Base-by-base conservation (phyloP, 2,329 filamentous ascomycete species). In the Peltaster fructicola region DNA sequence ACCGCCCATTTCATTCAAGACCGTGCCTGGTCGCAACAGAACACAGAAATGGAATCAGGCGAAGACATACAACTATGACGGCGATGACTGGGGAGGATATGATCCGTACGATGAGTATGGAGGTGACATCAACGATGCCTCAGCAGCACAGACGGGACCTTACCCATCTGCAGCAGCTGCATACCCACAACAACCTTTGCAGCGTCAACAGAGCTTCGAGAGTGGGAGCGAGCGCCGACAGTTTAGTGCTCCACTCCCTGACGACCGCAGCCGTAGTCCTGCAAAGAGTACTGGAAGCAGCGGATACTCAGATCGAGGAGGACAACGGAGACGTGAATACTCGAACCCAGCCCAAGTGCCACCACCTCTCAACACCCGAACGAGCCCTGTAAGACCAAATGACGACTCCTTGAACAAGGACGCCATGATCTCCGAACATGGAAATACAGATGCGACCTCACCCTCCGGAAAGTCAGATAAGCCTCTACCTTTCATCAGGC, bases 31-130 rank as follows among this genome's bases (percentile, higher is more conserved):
- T 53, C 73, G 85, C 33, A 67, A 72, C 28, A 91, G 91, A 56
- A 93, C 84, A 27, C 78, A 74, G 53, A 91, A 91, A 65, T 95
- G 85, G 85, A 75, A 85, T 17, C 76, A 91, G 43, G 85, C 85
- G 17, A 85, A 84, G 51, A 63, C 70, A 30, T 73, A 77, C 40
- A 78, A 70, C 45, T 95, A 95, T 45, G 84, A 85, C 42, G 85
- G 84, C 34, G 82, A 90, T 41, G 85, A 92, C 44, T 93, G 85
- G 84, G 85, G 81, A 17, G 75, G 68, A 20, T 58, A 56, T 34
- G 59, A 63, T 35, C 63, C 65, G 23, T 63, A 70, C 26, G 59
- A 65, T 27, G 58, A 64, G 30, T 60, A 63, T 34, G 63, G 67
- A 19, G 61, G 64, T 17, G 52, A 58, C 20, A 48, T 54, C 16